phyloP scores from a whole-genome alignment of 768 basidiomycete genomes.

The Basidioascus undulatus region DNA sequence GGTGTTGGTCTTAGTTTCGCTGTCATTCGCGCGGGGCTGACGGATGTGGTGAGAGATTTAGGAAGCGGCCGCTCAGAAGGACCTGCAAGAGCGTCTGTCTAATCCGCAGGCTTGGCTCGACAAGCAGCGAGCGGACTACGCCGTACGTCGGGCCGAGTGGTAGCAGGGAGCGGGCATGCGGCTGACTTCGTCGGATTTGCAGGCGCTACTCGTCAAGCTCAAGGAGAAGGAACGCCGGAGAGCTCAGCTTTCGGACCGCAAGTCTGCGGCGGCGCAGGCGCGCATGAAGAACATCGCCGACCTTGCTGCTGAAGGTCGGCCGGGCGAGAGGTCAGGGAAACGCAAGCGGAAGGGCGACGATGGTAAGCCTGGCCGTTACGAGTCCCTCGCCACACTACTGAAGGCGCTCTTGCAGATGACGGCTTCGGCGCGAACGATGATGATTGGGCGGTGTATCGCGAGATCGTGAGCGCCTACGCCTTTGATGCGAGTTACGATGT shows the following conservation, averaged over 20 bases:
- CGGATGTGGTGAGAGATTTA: no score
- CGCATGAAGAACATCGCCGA: slow-evolving; percentile 90
- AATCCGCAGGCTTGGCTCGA: no score
- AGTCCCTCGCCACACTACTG: not conserved
- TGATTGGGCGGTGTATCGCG: slow-evolving; percentile 93
- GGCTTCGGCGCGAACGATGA: slow-evolving; percentile 82
- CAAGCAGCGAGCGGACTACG: slow-evolving; percentile 5
- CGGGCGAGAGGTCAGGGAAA: slow-evolving; percentile 56
- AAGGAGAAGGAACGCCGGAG: slow-evolving; percentile 32
- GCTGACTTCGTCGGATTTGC: no score
- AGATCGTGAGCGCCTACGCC: slow-evolving; percentile 38
- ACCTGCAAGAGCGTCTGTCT: no score
- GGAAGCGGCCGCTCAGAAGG: no score
- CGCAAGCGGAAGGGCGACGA: slow-evolving; percentile 50
- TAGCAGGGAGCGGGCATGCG: no score
- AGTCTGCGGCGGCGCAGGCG: slow-evolving; percentile 82
- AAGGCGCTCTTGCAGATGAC: slow-evolving; percentile 61
- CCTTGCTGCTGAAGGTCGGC: slow-evolving; percentile 56
- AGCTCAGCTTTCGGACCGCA: slow-evolving; percentile 65
- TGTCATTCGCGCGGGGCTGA: not conserved
- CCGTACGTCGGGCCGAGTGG: no score
- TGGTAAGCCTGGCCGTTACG: slow-evolving; percentile 25
- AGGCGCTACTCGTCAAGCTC: no score
- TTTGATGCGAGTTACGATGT: not conserved
- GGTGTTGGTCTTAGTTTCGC: not conserved